Conservation (phyloP, 768 basidiomycete genomes). For the Termitomyces sp. region DNA sequence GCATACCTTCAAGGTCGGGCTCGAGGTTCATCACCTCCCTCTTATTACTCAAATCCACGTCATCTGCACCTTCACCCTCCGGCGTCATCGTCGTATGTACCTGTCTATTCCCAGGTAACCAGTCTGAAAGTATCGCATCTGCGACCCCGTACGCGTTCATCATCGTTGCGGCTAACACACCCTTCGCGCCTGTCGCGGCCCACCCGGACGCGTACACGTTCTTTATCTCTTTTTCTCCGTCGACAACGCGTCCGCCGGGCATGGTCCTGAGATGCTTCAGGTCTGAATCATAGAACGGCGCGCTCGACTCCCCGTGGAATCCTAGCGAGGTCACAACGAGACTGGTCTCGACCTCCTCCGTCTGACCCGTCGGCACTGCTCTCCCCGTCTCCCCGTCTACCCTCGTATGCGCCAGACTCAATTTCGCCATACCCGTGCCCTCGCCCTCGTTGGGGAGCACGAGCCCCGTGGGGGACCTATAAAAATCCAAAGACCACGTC, state of each 20-base stretch:
- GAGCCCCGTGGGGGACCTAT: slow-evolving; percentile 60
- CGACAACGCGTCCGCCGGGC: slow-evolving; percentile 39
- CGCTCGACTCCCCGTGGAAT: slow-evolving; percentile 64
- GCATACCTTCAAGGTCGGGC: slow-evolving; percentile 40
- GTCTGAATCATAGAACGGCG: slow-evolving; percentile 52
- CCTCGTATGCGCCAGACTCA: slow-evolving; percentile 57
- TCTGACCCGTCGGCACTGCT: slow-evolving; percentile 51
- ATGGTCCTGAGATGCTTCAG: slow-evolving; percentile 51
- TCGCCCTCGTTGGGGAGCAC: slow-evolving; percentile 13
- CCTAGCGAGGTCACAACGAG: slow-evolving; percentile 87
- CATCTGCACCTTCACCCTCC: neutral
- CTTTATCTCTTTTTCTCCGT: slow-evolving; percentile 28
- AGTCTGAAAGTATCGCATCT: slow-evolving; percentile 63
- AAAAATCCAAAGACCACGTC: slow-evolving; percentile 82
- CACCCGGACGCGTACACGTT: slow-evolving; percentile 92
- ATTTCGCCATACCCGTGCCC: slow-evolving; percentile 20
- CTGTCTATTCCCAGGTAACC: slow-evolving; percentile 8
- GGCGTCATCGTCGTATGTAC: neutral
- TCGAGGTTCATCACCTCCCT: slow-evolving; percentile 27
- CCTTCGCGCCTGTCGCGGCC: slow-evolving; percentile 87
- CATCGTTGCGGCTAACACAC: slow-evolving; percentile 92
- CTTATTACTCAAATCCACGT: slow-evolving; percentile 7
- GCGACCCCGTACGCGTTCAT: slow-evolving; percentile 82
- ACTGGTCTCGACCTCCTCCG: slow-evolving; percentile 52
- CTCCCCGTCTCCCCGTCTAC: slow-evolving; percentile 43